Evolutionary conservation across 441 rosid genomes (phyloP).

Genomic region (Euphorbia celastroides): DNA sequence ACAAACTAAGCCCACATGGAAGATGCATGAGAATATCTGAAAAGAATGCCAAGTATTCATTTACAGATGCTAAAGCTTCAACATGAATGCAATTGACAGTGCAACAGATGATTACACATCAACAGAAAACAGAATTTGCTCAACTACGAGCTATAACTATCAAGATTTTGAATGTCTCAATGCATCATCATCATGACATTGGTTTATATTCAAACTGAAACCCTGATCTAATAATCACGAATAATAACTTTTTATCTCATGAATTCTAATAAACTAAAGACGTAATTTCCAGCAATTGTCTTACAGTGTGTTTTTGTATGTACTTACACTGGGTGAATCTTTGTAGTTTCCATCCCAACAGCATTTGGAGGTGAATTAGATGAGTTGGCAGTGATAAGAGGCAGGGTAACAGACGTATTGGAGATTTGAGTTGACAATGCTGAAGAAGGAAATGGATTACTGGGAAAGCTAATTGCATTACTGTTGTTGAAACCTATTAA

Average conservation of each 20-base stretch:
- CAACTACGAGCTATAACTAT: neutral
- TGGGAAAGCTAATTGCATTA: constrained; percentile 20
- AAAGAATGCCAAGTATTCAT: neutral
- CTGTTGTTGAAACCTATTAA: constrained; percentile 24
- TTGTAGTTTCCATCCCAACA: constrained; percentile 25
- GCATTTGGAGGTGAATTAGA: constrained; percentile 21
- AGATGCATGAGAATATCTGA: neutral
- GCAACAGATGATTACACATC: neutral
- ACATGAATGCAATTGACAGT: neutral
- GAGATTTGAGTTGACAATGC: constrained; percentile 23
- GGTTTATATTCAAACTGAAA: neutral
- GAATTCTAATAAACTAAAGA: neutral
- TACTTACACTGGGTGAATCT: constrained; percentile 36
- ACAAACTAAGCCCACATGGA: neutral
- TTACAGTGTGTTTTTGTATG: neutral
- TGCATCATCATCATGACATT: neutral
- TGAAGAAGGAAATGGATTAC: constrained; percentile 24
- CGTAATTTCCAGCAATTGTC: constrained; percentile 1
- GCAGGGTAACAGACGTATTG: constrained; percentile 21
- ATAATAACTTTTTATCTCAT: neutral
- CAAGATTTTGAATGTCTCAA: neutral
- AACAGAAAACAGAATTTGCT: neutral
- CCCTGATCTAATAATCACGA: neutral
- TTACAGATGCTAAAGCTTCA: neutral
- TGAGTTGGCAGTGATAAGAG: constrained; percentile 10